Evolutionary conservation across 2,329 filamentous ascomycete genomes (phyloP).

Genomic region (Taxawa tesnikishii): DNA sequence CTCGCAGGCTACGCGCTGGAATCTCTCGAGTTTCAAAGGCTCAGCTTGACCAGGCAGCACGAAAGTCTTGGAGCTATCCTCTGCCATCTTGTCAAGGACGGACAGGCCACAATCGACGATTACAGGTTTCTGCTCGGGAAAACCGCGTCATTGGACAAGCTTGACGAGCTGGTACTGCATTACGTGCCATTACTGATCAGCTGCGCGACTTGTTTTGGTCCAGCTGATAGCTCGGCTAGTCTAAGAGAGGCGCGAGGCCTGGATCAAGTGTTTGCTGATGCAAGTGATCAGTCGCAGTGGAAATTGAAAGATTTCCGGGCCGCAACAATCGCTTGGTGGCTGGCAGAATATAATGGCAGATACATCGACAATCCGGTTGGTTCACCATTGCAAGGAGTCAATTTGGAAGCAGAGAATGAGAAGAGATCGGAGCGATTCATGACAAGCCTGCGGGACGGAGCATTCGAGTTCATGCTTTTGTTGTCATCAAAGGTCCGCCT

Average conservation of each 20-base stretch:
- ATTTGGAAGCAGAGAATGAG: constrained; percentile 54
- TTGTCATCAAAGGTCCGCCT: constrained; percentile 71
- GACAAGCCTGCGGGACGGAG: constrained; percentile 53
- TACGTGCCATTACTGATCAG: constrained; percentile 68
- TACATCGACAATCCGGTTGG: constrained; percentile 62
- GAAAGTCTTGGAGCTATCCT: constrained; percentile 76
- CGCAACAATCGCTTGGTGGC: constrained; percentile 71
- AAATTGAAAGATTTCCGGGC: constrained; percentile 64
- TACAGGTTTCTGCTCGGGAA: constrained; percentile 59
- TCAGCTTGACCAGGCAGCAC: constrained; percentile 77
- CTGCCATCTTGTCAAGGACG: constrained; percentile 63
- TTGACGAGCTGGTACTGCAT: constrained; percentile 66
- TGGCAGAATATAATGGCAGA: constrained; percentile 84
- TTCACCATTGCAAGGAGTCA: constrained; percentile 46
- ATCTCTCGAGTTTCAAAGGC: constrained; percentile 66
- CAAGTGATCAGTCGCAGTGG: constrained; percentile 59
- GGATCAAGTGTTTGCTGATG: constrained; percentile 54
- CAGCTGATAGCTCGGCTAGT: constrained; percentile 56
- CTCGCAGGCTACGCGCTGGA: constrained; percentile 56
- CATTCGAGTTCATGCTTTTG: constrained; percentile 82
- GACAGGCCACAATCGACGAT: constrained; percentile 57
- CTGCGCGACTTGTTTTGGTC: constrained; percentile 67
- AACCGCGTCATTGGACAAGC: constrained; percentile 60
- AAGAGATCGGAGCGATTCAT: constrained; percentile 59
- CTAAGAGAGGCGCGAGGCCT: constrained; percentile 59